These are phyloP conservation scores for Yamadazyma sp. DNA, from an alignment of 1,139 yeast genomes.

Conservation along the genomic window DNA sequence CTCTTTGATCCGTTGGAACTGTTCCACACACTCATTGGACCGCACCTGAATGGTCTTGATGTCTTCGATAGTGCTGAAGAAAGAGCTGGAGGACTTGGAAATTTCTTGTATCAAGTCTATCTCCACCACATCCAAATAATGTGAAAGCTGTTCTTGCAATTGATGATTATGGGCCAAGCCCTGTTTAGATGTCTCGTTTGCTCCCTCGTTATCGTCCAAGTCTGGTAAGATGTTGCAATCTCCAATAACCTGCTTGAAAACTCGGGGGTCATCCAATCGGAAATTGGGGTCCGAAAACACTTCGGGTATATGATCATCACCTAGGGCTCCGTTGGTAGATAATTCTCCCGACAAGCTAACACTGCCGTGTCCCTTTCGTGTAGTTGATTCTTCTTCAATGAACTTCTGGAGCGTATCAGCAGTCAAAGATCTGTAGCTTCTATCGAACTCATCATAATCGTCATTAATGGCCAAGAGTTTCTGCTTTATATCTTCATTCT, in stretches of 20 bases:
- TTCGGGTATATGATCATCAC: constrained; percentile 52
- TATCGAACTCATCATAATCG: constrained; percentile 59
- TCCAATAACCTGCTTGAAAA: constrained; percentile 72
- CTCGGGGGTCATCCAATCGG: constrained; percentile 83
- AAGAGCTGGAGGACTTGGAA: constrained; percentile 78
- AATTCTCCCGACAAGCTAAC: constrained; percentile 8
- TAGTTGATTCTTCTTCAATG: constrained; percentile 7
- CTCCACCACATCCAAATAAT: constrained; percentile 84
- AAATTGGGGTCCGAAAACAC: constrained; percentile 70
- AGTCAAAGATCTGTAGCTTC: constrained; percentile 48
- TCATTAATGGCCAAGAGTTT: constrained; percentile 47
- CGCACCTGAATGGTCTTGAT: constrained; percentile 61
- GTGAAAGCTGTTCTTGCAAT: constrained; percentile 78
- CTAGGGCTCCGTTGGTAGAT: constrained; percentile 1
- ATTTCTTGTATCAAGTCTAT: constrained; percentile 78
- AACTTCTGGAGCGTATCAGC: constrained; percentile 49
- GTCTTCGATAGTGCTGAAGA: constrained; percentile 81
- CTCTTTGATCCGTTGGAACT: constrained; percentile 45
- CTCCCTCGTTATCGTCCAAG: constrained; percentile 19
- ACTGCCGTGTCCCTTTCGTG: too few relatives aligned
- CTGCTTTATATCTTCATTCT: constrained; percentile 45
- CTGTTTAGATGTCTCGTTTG: constrained; percentile 7
- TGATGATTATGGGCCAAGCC: constrained; percentile 43
- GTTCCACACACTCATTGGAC: constrained; percentile 51
- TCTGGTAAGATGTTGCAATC: constrained; percentile 41